Percentiles rank a stretch among this genome's conserved stretches.
These are phyloP conservation scores for Microbotryum intermedium DNA, from an alignment of 1,284 basidiomycete species.

Conservation along the genomic window DNA sequence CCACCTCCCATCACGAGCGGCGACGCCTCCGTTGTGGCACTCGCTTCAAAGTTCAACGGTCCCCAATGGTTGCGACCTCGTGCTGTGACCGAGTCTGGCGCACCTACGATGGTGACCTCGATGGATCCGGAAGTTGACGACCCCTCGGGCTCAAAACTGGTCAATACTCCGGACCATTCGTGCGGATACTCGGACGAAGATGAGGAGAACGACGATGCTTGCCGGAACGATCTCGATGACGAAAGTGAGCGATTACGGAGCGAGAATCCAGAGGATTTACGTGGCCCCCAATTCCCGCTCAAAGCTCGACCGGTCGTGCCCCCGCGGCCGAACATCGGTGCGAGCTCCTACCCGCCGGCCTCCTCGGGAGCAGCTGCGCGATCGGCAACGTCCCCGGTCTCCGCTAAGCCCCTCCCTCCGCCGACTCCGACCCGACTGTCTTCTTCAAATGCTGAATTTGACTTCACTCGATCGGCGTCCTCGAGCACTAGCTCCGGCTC, in stretches of 20 bases:
- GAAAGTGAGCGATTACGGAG: too few species aligned
- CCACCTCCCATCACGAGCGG: neutral
- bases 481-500: neutral
- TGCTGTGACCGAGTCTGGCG: slow-evolving; percentile 4
- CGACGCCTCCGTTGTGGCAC: neutral
- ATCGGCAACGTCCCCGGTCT: neutral
- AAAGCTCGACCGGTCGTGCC: slow-evolving; percentile 5
- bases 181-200: neutral
- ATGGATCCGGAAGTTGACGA: neutral
- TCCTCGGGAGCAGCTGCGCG: neutral
- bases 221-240: neutral
- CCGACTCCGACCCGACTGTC: neutral
- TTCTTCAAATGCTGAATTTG: neutral
- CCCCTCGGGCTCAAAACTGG: neutral
- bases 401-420: neutral
- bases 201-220: neutral
- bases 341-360: neutral
- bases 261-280: slow-evolving; percentile 6
- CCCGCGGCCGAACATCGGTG: slow-evolving; percentile 4
- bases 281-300: neutral
- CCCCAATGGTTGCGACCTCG: neutral
- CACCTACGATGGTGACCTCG: neutral
- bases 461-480: neutral
- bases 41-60: neutral
- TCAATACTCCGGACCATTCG: neutral